phyloP scores from a whole-genome alignment of 2,329 filamentous ascomycete genomes.

The Ampelomyces quisqualis region DNA sequence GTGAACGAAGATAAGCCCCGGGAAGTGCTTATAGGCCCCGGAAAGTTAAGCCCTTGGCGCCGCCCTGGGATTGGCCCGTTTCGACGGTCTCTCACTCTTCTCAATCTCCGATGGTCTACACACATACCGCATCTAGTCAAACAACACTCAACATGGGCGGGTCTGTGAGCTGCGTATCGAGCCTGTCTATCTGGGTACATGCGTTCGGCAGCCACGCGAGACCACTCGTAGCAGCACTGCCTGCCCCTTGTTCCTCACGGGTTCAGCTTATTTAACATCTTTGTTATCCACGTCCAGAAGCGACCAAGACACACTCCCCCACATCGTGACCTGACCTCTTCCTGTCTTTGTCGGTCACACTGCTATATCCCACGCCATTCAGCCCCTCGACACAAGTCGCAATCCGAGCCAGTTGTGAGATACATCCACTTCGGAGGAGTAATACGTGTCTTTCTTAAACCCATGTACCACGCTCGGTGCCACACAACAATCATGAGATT shows the following conservation, averaged over 20 bases:
- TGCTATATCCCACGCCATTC: no score
- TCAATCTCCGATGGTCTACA: no score
- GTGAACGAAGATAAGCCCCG: constrained; percentile 18
- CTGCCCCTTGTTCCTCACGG: neutral
- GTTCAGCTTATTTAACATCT: constrained; percentile 11
- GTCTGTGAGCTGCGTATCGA: neutral
- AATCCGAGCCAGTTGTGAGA: no score
- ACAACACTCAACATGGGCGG: constrained; percentile 2
- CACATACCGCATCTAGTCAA: constrained; percentile 19
- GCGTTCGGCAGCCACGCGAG: constrained; percentile 4
- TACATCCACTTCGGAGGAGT: no score
- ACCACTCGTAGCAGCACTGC: neutral
- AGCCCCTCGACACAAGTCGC: no score
- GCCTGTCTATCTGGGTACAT: no score
- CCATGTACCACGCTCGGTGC: no score
- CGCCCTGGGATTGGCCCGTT: no score
- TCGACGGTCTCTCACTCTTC: neutral
- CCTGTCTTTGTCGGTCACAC: no score
- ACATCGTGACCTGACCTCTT: neutral
- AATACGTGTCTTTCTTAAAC: no score
- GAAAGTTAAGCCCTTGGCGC: constrained; percentile 16
- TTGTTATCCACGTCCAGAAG: constrained; percentile 5
- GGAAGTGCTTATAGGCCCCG: constrained; percentile 8
- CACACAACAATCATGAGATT: no score
- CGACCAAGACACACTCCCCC: neutral